phyloP scores from a whole-genome alignment of 2,329 filamentous ascomycete genomes.

The Calonectria hongkongensis region DNA sequence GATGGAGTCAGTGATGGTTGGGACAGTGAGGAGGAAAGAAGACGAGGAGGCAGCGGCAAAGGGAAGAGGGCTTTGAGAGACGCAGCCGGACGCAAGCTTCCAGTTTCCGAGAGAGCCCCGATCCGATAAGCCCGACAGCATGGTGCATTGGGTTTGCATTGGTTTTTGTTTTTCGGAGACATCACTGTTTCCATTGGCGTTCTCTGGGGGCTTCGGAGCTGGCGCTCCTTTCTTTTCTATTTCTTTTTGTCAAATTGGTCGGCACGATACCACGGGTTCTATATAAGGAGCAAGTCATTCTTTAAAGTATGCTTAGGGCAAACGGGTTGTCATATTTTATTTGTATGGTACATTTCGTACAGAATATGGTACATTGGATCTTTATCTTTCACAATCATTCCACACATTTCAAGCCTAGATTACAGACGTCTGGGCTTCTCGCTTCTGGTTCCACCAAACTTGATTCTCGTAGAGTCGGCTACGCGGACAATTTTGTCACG shows the following conservation, averaged over 20 bases:
- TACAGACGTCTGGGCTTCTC: constrained; percentile 86
- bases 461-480: constrained; percentile 90
- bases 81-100: constrained; percentile 70
- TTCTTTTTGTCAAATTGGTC: constrained; percentile 37
- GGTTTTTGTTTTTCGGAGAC: constrained; percentile 3
- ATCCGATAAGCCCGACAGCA: constrained; percentile 41
- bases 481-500: constrained; percentile 86
- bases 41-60: constrained; percentile 63
- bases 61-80: constrained; percentile 69
- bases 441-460: constrained; percentile 96
- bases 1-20: constrained; percentile 59
- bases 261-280: constrained; percentile 55
- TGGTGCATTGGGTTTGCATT: constrained; percentile 3
- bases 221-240: constrained; percentile 35
- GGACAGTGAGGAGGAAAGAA: constrained; percentile 68
- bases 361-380: constrained; percentile 60
- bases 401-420: constrained; percentile 34
- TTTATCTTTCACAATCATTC: constrained; percentile 39
- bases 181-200: constrained; percentile 47
- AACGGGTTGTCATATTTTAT: constrained; percentile 43
- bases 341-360: constrained; percentile 60
- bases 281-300: constrained; percentile 47
- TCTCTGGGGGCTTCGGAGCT: constrained; percentile 45
- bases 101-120: constrained; percentile 72
- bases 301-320: constrained; percentile 42